Evolutionary conservation across 768 basidiomycete genomes (phyloP).

Genomic region (Russula sp.): DNA sequence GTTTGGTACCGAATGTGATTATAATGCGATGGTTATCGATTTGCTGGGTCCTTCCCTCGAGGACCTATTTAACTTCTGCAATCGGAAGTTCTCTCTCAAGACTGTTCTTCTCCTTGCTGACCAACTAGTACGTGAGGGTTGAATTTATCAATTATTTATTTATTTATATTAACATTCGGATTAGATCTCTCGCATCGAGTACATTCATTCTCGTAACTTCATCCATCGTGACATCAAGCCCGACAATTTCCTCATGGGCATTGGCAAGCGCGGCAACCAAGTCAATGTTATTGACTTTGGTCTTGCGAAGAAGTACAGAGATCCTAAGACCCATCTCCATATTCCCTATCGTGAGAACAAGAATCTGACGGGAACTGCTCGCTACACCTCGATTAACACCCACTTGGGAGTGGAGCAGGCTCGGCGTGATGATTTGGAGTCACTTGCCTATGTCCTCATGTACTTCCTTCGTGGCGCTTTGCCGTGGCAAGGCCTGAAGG

Average conservation of each 20-base stretch:
- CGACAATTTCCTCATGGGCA: conserved; percentile 99
- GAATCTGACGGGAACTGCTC: conserved; percentile 97
- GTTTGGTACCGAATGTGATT: conserved; percentile 95
- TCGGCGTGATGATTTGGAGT: conserved; percentile 96
- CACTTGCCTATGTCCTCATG: conserved; percentile 98
- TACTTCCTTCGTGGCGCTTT: conserved; percentile 98
- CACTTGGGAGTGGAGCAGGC: conserved; percentile 98
- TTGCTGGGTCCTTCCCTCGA: conserved; percentile 89
- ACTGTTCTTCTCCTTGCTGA: conserved; percentile 95
- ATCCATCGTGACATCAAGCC: conserved; percentile 98
- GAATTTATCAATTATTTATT: not conserved
- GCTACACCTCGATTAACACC: conserved; percentile 99
- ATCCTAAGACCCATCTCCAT: conserved; percentile 99
- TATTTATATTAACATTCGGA: conserved; percentile 17
- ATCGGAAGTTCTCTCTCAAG: conserved; percentile 96
- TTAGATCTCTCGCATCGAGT: conserved; percentile 97
- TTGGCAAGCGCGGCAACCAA: conserved; percentile 99
- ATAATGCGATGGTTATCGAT: conserved; percentile 99
- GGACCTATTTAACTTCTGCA: conserved; percentile 91
- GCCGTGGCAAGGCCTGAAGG: conserved; percentile 99
- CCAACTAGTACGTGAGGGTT: conserved; percentile 64
- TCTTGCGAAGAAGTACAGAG: conserved; percentile 99
- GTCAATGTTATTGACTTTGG: conserved; percentile 99
- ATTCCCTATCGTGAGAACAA: conserved; percentile 99
- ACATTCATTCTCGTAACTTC: conserved; percentile 99